These are phyloP conservation scores for Triticum turgidum DNA, from an alignment of 176 grass and related monocot genomes.

Conservation along the genomic window DNA sequence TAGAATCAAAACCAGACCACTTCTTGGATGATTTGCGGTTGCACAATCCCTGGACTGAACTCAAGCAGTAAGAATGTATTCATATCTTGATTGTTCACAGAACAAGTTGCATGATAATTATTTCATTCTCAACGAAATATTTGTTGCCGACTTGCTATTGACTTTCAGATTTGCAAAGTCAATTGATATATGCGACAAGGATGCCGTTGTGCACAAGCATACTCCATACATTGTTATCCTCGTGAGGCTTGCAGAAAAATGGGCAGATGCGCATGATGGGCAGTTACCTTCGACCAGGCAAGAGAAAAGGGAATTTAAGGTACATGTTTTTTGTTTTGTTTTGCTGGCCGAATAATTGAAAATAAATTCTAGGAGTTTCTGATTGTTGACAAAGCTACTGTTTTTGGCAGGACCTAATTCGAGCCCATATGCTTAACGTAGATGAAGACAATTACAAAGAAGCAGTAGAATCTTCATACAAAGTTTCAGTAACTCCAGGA, in stretches of 20 bases:
- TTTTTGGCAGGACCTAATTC: constrained; percentile 77
- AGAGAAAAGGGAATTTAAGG: constrained; percentile 99
- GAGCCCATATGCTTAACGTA: constrained; percentile 80
- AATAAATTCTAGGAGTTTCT: neutral
- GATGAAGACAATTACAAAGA: constrained; percentile 99
- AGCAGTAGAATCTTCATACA: constrained; percentile 91
- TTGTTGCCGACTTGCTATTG: constrained; percentile 9
- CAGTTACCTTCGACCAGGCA: constrained; percentile 79
- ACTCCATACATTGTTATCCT: constrained; percentile 93
- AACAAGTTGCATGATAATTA: neutral
- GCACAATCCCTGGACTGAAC: constrained; percentile 89
- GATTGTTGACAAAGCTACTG: constrained; percentile 26
- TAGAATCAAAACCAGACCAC: constrained; percentile 97
- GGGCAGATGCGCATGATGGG: constrained; percentile 73
- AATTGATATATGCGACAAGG: constrained; percentile 74
- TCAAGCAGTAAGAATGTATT: constrained; percentile 69
- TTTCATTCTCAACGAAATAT: neutral
- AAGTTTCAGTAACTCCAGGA: constrained; percentile 76
- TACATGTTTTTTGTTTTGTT: constrained; percentile 31
- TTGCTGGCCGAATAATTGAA: neutral
- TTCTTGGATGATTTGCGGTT: constrained; percentile 95
- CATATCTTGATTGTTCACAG: neutral
- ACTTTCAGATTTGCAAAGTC: constrained; percentile 75
- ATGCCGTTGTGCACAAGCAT: constrained; percentile 92
- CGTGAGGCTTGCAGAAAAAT: constrained; percentile 77